These are phyloP conservation scores for Cladophialophora exuberans DNA, from an alignment of 2,329 filamentous ascomycete species.

Conservation along the genomic window DNA sequence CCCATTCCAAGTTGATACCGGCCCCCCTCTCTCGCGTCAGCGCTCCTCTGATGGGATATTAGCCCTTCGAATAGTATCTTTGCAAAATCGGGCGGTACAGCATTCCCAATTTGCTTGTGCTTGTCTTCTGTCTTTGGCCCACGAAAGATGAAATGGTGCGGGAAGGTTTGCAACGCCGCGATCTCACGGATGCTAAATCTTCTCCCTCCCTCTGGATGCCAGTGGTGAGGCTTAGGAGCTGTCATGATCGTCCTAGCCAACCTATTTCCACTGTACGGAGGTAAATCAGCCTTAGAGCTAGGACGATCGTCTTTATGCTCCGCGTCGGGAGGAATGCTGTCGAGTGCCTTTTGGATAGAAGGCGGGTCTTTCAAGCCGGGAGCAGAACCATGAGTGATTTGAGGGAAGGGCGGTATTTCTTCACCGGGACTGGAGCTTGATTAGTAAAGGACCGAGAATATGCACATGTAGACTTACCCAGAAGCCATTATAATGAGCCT, in stretches of 20 bases:
- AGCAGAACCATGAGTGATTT: slow-evolving; percentile 57
- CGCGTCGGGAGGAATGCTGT: slow-evolving; percentile 39
- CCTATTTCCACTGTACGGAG: slow-evolving; percentile 36
- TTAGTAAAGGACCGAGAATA: background rate
- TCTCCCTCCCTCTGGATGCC: slow-evolving; percentile 67
- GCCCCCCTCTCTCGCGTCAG: too few species aligned
- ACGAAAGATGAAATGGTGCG: slow-evolving; percentile 61
- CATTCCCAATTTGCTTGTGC: slow-evolving; percentile 74
- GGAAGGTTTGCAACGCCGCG: slow-evolving; percentile 72
- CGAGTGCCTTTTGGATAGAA: slow-evolving; percentile 50
- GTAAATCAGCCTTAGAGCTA: background rate
- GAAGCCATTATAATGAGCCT: slow-evolving; percentile 58
- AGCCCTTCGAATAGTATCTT: slow-evolving; percentile 43
- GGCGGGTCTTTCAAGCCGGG: slow-evolving; percentile 39
- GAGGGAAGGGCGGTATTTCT: slow-evolving; percentile 66
- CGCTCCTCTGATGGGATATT: too few species aligned
- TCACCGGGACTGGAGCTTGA: slow-evolving; percentile 66
- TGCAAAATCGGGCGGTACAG: slow-evolving; percentile 66
- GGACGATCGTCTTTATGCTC: background rate
- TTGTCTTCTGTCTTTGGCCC: slow-evolving; percentile 44
- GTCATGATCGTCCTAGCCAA: slow-evolving; percentile 64
- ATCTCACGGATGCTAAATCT: slow-evolving; percentile 69
- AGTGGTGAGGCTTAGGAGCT: slow-evolving; percentile 60
- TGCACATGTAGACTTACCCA: slow-evolving; percentile 45
- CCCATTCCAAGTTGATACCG: too few species aligned